A percentile compares a stretch with the other conserved stretches of the same genome.
These are phyloP conservation scores for Tetracladium maxilliforme DNA, from an alignment of 2,329 filamentous ascomycete species.

Conservation along the genomic window DNA sequence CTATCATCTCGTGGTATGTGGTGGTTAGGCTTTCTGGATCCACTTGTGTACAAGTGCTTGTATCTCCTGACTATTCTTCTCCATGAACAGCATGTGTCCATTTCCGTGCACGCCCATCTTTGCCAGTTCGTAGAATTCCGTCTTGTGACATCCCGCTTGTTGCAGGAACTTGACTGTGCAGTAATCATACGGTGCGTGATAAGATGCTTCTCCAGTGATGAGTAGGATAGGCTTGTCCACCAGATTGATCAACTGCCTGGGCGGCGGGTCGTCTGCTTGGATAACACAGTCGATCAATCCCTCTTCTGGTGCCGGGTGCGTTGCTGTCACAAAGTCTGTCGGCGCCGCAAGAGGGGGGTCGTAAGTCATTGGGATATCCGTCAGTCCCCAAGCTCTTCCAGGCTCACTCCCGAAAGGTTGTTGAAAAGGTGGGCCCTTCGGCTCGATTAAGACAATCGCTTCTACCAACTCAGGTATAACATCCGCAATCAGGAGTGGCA, in stretches of 20 bases:
- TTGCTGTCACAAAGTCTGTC: conserved; percentile 17
- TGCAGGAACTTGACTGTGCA: conserved; percentile 22
- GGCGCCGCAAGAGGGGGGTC: conserved; percentile 23
- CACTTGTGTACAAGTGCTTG: conserved; percentile 12
- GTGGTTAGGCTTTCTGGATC: too few relatives aligned
- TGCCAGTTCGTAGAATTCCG: conserved; percentile 19
- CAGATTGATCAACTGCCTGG: conserved; percentile 21
- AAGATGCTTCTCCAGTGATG: conserved; percentile 25
- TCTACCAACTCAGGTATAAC: conserved; percentile 22
- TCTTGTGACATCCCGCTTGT: conserved; percentile 22
- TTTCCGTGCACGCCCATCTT: conserved; percentile 25
- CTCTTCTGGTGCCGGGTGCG: conserved; percentile 9
- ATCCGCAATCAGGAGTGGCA: conserved; percentile 25
- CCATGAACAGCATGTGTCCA: conserved; percentile 31
- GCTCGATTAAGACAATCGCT: conserved; percentile 27
- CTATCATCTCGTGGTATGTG: too few relatives aligned
- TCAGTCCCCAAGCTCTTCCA: conserved; percentile 26
- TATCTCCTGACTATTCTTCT: conserved; percentile 28
- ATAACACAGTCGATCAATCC: conserved; percentile 12
- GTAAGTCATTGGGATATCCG: conserved; percentile 32
- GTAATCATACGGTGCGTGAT: conserved; percentile 29
- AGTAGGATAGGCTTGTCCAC: conserved; percentile 18
- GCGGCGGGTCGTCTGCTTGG: conserved; percentile 18
- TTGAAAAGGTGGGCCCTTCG: conserved; percentile 29
- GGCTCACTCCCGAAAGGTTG: conserved; percentile 21